Conservation (phyloP, 495 filamentous ascomycete species). For the Xylona heveae region DNA sequence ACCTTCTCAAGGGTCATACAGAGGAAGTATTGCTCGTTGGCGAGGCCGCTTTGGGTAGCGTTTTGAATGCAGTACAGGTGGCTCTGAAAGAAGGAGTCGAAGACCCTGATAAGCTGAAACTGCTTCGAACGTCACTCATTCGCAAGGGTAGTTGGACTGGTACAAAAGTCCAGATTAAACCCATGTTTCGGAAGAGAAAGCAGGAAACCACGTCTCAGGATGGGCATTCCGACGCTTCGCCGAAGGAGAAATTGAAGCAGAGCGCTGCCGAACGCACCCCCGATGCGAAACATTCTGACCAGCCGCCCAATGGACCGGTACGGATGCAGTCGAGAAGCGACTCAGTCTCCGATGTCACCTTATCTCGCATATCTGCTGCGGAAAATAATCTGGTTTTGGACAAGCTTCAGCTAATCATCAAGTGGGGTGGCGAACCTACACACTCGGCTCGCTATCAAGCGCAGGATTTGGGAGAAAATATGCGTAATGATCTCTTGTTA, state of each 20-base stretch:
- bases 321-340: slow-evolving; percentile 33
- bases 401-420: slow-evolving; percentile 93
- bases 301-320: background rate
- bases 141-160: slow-evolving; percentile 87
- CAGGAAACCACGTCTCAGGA: no score
- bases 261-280: background rate
- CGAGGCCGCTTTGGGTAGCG: slow-evolving; percentile 73
- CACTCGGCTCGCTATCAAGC: slow-evolving; percentile 92
- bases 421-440: slow-evolving; percentile 96
- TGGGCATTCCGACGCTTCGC: no score
- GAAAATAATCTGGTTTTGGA: slow-evolving; percentile 81
- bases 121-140: slow-evolving; percentile 64
- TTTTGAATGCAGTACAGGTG: slow-evolving; percentile 59
- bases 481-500: slow-evolving; percentile 82
- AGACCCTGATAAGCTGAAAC: slow-evolving; percentile 65
- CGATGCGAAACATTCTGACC: background rate
- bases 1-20: slow-evolving; percentile 79
- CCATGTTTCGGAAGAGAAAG: slow-evolving; percentile 79
- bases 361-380: slow-evolving; percentile 72
- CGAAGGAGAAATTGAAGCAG: background rate
- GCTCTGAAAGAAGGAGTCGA: slow-evolving; percentile 62
- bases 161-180: slow-evolving; percentile 98
- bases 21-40: slow-evolving; percentile 92
- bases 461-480: slow-evolving; percentile 81
- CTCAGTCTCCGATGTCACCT: slow-evolving; percentile 66